phyloP scores from a whole-genome alignment of 2,329 filamentous ascomycete species.

The Alternaria novae-zelandiae region DNA sequence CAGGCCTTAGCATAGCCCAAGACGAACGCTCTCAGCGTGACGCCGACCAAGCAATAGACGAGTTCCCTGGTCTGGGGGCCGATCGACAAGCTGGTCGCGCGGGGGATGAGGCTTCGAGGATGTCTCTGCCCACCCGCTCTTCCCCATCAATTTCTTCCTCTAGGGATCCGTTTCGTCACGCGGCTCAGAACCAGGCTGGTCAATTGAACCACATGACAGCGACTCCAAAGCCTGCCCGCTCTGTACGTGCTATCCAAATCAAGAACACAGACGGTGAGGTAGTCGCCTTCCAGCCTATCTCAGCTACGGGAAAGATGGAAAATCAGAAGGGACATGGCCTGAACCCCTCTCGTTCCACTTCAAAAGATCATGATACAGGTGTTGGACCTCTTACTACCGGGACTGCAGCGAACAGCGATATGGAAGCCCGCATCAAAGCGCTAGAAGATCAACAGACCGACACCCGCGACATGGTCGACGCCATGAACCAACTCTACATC shows the following conservation, averaged over 20 bases:
- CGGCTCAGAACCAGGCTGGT: not conserved
- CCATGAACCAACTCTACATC: not conserved
- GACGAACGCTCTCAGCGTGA: not conserved
- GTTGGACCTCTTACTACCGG: not conserved
- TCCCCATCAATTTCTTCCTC: not conserved
- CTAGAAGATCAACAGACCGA: not conserved
- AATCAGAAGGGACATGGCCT: too few relatives aligned
- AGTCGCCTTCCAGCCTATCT: too few relatives aligned
- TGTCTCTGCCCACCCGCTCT: not conserved
- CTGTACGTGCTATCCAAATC: not conserved
- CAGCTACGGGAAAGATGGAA: too few relatives aligned
- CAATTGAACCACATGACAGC: not conserved
- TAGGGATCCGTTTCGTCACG: not conserved
- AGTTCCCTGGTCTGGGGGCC: not conserved
- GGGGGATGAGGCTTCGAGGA: not conserved
- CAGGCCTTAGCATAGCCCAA: not conserved
- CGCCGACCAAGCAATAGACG: not conserved
- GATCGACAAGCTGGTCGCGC: not conserved
- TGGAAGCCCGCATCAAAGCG: not conserved
- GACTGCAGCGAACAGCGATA: not conserved
- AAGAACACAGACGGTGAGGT: not conserved
- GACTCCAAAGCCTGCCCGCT: rapidly evolving
- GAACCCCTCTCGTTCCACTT: not conserved
- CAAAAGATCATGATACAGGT: not conserved
- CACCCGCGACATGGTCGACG: not conserved